These are phyloP conservation scores for Lophiostoma macrostomum DNA, from an alignment of 495 filamentous ascomycete genomes.

Conservation along the genomic window DNA sequence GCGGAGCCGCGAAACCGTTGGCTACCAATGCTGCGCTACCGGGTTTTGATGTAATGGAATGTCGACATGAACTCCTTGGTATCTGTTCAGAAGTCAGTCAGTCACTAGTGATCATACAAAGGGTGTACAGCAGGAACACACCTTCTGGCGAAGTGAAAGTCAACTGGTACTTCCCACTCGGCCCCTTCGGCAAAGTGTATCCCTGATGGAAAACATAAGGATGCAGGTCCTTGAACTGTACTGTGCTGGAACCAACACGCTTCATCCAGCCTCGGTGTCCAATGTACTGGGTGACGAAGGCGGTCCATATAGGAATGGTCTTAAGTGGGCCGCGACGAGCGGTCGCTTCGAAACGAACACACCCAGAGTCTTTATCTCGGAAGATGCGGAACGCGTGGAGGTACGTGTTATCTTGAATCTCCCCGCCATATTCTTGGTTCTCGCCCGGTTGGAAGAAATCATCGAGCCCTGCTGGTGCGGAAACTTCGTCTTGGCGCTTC, in stretches of 20 bases:
- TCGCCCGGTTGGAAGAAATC: slow-evolving; percentile 65
- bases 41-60: slow-evolving; percentile 27
- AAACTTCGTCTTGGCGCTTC: slow-evolving; percentile 61
- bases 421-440: slow-evolving; percentile 66
- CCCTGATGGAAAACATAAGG: slow-evolving; percentile 36
- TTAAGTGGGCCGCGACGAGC: slow-evolving; percentile 35
- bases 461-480: slow-evolving; percentile 49
- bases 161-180: slow-evolving; percentile 31
- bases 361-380: slow-evolving; percentile 60
- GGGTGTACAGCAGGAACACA: slow-evolving; percentile 2
- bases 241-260: slow-evolving; percentile 20
- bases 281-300: slow-evolving; percentile 40
- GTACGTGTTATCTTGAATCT: slow-evolving; percentile 68
- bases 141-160: slow-evolving; percentile 30
- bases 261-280: slow-evolving; percentile 31
- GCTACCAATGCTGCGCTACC: background rate
- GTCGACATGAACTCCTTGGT: slow-evolving; percentile 22
- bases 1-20: too few species aligned
- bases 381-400: slow-evolving; percentile 71
- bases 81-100: slow-evolving; percentile 18
- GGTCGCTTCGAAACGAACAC: slow-evolving; percentile 55
- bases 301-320: slow-evolving; percentile 42
- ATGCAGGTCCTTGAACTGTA: slow-evolving; percentile 31
- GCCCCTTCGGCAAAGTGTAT: slow-evolving; percentile 26
- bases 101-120: background rate